Percentiles rank a stretch among this genome's conserved stretches.
Evolutionary conservation across 257 asterid species (phyloP).

Genomic region (Eustoma russellianum): DNA sequence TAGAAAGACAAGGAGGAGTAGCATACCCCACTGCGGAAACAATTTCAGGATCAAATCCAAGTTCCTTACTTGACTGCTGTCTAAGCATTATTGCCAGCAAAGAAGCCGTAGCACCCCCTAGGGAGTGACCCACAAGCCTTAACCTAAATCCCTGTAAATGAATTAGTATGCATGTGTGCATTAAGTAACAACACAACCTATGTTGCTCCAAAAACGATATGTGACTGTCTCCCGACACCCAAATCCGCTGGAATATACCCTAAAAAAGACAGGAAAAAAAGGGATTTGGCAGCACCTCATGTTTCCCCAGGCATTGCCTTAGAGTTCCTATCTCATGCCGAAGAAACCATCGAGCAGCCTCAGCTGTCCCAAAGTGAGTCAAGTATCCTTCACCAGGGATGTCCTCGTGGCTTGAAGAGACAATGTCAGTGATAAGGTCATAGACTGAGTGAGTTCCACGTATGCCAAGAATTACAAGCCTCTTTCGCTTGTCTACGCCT

Average conservation of each 20-base stretch:
- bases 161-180: conserved; percentile 24
- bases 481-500: conserved; percentile 65
- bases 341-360: conserved; percentile 95
- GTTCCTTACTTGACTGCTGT: conserved; percentile 52
- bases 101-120: conserved; percentile 90
- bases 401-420: conserved; percentile 81
- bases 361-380: conserved; percentile 86
- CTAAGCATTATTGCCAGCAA: conserved; percentile 91
- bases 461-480: conserved; percentile 75
- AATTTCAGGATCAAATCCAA: conserved; percentile 80
- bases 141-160: conserved; percentile 92
- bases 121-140: conserved; percentile 99
- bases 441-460: conserved; percentile 92
- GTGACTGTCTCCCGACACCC: too few relatives aligned
- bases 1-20: conserved; percentile 91
- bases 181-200: too few relatives aligned
- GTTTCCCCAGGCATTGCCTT: conserved; percentile 60
- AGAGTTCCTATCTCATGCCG: conserved; percentile 60
- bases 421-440: conserved; percentile 77
- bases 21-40: conserved; percentile 77
- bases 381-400: conserved; percentile 71
- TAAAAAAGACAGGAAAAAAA: too few relatives aligned
- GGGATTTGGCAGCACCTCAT: conserved; percentile 51
- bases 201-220: too few relatives aligned
- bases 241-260: background rate